These are phyloP conservation scores for Aureobasidium sp. DNA, from an alignment of 2,329 filamentous ascomycete species.

Conservation along the genomic window DNA sequence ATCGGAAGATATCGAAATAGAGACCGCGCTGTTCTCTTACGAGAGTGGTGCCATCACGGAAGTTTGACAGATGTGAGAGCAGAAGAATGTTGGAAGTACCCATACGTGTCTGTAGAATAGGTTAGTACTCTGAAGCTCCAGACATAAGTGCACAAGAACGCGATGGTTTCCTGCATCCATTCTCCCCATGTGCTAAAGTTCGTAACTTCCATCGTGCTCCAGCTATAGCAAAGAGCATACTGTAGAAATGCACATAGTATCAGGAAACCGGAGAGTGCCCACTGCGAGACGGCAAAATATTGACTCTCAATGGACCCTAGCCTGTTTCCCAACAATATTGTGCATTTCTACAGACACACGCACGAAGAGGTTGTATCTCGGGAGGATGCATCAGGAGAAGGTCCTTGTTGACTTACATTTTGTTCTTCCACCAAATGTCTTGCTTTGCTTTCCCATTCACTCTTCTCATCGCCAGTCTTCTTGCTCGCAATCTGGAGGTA, in stretches of 20 bases:
- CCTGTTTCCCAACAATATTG: too few species aligned
- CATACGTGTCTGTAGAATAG: conserved; percentile 47
- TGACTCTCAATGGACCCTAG: too few species aligned
- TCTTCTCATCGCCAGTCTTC: conserved; percentile 60
- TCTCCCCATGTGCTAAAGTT: too few species aligned
- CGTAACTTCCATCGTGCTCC: too few species aligned
- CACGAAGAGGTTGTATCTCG: too few species aligned
- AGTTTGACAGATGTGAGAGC: conserved; percentile 83
- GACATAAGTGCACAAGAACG: not conserved
- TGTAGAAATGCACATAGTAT: too few species aligned
- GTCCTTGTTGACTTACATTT: conserved; percentile 39
- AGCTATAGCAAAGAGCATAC: too few species aligned
- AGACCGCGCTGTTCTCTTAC: conserved; percentile 91
- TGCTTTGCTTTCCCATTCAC: conserved; percentile 83
- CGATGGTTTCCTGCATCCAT: too few species aligned
- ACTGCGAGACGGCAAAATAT: too few species aligned
- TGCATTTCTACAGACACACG: too few species aligned
- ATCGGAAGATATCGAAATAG: conserved; percentile 91
- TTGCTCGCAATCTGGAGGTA: conserved; percentile 83
- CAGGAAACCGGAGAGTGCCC: too few species aligned
- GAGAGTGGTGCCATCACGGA: conserved; percentile 80
- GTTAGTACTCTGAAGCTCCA: not conserved
- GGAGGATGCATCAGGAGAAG: too few species aligned
- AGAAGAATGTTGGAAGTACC: conserved; percentile 92
- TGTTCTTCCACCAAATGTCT: conserved; percentile 78